Conservation (phyloP, 2,329 filamentous ascomycete species). For the Colletotrichum sojae region DNA sequence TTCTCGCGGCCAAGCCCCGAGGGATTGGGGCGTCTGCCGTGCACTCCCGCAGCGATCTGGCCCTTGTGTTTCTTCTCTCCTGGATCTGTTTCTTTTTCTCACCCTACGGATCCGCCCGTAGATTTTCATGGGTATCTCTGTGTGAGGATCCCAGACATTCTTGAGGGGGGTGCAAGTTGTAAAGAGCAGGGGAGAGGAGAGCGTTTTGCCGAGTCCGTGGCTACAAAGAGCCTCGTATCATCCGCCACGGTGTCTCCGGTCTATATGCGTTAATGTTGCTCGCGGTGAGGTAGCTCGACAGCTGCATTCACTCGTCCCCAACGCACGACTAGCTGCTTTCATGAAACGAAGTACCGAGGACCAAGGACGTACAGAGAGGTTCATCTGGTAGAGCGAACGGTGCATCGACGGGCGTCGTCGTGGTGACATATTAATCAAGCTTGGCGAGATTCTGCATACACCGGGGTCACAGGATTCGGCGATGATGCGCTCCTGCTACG, state of each 20-base stretch:
- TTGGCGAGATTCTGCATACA: conserved; percentile 13
- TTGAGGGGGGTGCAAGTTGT: conserved; percentile 9
- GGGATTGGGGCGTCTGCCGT: conserved; percentile 35
- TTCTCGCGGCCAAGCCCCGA: conserved; percentile 35
- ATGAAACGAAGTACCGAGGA: conserved; percentile 15
- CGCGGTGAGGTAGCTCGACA: not conserved
- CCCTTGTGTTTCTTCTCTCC: conserved; percentile 23
- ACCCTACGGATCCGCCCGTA: conserved; percentile 27
- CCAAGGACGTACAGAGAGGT: not conserved
- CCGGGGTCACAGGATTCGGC: not conserved
- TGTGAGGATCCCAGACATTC: conserved; percentile 4
- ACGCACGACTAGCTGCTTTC: not conserved
- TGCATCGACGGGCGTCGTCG: conserved; percentile 2
- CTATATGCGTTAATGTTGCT: not conserved
- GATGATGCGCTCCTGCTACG: conserved; percentile 1
- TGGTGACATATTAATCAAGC: conserved; percentile 25
- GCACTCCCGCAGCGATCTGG: conserved; percentile 24
- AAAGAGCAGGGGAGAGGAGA: conserved; percentile 8
- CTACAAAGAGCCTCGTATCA: conserved; percentile 3
- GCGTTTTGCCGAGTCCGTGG: not conserved
- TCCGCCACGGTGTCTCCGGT: not conserved
- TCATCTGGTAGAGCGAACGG: not conserved
- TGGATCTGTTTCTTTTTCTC: conserved; percentile 12
- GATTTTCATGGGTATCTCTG: not conserved
- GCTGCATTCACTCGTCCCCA: not conserved